Base-by-base conservation (phyloP, 352 stramenopile genomes). In the Thalassiosira mediterranea region DNA sequence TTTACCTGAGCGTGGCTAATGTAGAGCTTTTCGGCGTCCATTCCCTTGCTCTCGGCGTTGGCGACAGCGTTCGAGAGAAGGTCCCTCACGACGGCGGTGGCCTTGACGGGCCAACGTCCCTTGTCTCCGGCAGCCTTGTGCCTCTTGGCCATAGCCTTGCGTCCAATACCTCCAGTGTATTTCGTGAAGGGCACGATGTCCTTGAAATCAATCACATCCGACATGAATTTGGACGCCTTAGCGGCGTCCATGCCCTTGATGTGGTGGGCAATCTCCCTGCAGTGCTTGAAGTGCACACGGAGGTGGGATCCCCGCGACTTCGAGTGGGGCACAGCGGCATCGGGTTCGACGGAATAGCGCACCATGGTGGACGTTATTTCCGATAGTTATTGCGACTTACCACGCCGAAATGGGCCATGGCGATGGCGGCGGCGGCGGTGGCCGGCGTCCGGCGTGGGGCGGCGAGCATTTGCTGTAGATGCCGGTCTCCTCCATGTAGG, bases 211-310 rank as follows among this genome's bases (percentile, higher is more conserved):
- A 98, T 88, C 60, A 99, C 97, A 80, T 97, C 94, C 79, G 98
- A 86, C 37, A 99, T 90, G 88, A 97, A 98, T 80, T 90, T 88
- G 83, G 97, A 96, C 64, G 96, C 96, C 91, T 98, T 98, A 76
- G 77, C 87, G 54, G 98, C 85, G 48, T 94, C 94, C 95, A 98
- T 97, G 76, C 96, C 96, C 89, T 98, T 98, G 91, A 99, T 99
- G 73, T 95, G 93, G 84, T 98, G 94, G 75, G 90, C 95, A 49
- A 99, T 97, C 86, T 99, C 97, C 79, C 96, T 95, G 88, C 96
- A 98, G 94, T 99, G 97, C 95, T 99, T 99, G 94, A 98, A 99
- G 92, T 99, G 97, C 81, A 98, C 95, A 80, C 96, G 95, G 42
- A 99, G 91, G 91, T 99, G 95, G 72, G 95, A 97, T 78, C 96